Evolutionary conservation across 2,329 filamentous ascomycete genomes (phyloP), one percentile per base, ranked within the genome.

Genomic region (Fonsecaea multimorphosa): DNA sequence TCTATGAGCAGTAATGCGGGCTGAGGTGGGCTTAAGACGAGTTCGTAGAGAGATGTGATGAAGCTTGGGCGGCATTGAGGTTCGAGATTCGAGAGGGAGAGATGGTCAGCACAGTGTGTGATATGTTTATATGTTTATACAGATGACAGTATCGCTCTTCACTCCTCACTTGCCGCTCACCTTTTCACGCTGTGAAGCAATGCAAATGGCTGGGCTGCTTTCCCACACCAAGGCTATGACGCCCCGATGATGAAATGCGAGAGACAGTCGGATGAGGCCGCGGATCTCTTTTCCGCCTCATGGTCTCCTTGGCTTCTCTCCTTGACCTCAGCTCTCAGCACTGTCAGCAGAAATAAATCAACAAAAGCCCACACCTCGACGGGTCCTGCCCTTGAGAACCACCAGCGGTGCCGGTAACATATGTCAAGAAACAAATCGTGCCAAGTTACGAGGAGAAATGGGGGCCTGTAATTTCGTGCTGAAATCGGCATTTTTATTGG

Each of bases 251-350:
- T 49, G 44, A 49, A 49, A 49, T 49, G 44, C 8, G 19, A 49
- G 22, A 31, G 29, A 31, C 29, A n/a, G 29, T 8, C 6, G 9
- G 22, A 49, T 16, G 44, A 49, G 22, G 44, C 22, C 22, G 9
- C 44, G 44, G 44, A 49, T 49, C 44, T 24, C 44, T 24, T 24
- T 49, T 49, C 44, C 44, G 44, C 44, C 19, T 27, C 44, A 24
- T 12, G 12, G n/a, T 22, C n/a, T 22, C 7, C n/a, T 46, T 46
- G 3, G 16, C 6, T 11, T 46, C 19, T 46, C 19, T 22, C 5
- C 8, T 24, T 46, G 40, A 46, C 8, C 40, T 46, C 40, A n/a
- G n/a, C n/a, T n/a, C n/a, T n/a, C n/a, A n/a, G n/a, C n/a, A n/a
- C n/a, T n/a, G n/a, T n/a, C n/a, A 9, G 6, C 8, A 19, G n/a